Base-by-base conservation (phyloP, 2,329 filamentous ascomycete species). In the Venturia asperata region DNA sequence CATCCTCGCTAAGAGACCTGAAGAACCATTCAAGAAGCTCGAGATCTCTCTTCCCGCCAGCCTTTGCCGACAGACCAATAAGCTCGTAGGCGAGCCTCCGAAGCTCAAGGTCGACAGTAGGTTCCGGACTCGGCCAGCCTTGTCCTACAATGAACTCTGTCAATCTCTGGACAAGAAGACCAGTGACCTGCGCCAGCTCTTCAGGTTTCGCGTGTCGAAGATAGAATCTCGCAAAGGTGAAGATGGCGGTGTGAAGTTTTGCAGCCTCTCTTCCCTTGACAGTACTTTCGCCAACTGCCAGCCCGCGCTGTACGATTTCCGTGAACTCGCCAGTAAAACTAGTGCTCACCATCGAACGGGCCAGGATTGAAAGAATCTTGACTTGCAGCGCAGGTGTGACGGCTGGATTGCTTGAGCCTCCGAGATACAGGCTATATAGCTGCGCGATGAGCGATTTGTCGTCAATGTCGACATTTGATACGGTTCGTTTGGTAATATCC, bases 1-100 rank as follows among this genome's bases (percentile, higher is more conserved):
- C 84, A 70, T 97, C 93, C 69, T 92, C 87, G 13, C 88, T 87
- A 3, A 97, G 80, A 0, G 92, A 93, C 34, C 83, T 83, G 71
- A 97, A 95, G 0, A 97, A 81, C 89, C 91, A 97, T 62, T 83
- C 84, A 69, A 85, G 85, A 62, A 85, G 79, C 68, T 80, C 85
- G 71, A 81, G 82, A 15, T 79, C 82, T 2, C 82, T 77, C 4
- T 87, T 43, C 15, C 49, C 84, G 4, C 84, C 85, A 68, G 87
- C 85, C 64, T 83, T 84, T 0, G 89, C 87, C 30, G 97, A 77
- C 17, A 94, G 83, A 0, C 93, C 94, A 47, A 97, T 91, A 0
- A 90, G 92, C 74, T 97, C 93, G 74, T 97, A 97, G 1, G 89
- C 92, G 71, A 89, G 87, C 6, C 87, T 87, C 49, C 93, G 86